These are phyloP conservation scores for Rutstroemia sp. DNA, from an alignment of 2,329 filamentous ascomycete genomes.

Conservation along the genomic window DNA sequence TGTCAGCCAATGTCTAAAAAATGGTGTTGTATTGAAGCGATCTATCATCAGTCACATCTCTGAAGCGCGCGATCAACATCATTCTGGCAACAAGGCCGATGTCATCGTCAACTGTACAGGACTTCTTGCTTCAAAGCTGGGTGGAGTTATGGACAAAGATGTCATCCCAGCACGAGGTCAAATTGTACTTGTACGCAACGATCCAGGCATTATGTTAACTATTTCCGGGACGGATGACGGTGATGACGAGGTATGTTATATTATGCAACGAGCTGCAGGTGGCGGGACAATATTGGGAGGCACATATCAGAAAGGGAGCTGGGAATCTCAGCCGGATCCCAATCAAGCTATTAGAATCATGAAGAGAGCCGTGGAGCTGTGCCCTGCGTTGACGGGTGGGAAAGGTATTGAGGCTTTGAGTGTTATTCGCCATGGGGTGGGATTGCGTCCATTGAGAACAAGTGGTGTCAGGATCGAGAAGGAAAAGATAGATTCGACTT, in stretches of 20 bases:
- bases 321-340: conserved; percentile 55
- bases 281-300: conserved; percentile 64
- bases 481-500: conserved; percentile 47
- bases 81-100: conserved; percentile 50
- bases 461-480: conserved; percentile 56
- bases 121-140: conserved; percentile 64
- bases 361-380: conserved; percentile 52
- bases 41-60: conserved; percentile 60
- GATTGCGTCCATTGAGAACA: conserved; percentile 54
- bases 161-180: conserved; percentile 77
- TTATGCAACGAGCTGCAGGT: conserved; percentile 60
- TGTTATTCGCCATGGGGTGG: conserved; percentile 61
- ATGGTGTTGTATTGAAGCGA: conserved; percentile 62
- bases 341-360: conserved; percentile 60
- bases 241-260: conserved; percentile 55
- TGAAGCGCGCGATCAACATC: conserved; percentile 57
- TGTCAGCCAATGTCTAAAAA: conserved; percentile 67
- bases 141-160: conserved; percentile 69
- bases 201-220: conserved; percentile 51
- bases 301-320: conserved; percentile 56
- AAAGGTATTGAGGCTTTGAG: conserved; percentile 55
- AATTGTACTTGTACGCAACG: conserved; percentile 60
- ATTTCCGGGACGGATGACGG: conserved; percentile 58
- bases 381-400: conserved; percentile 46
- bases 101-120: conserved; percentile 83